Base-by-base conservation (phyloP, 1,284 basidiomycete species). In the Thelephora terrestris region DNA sequence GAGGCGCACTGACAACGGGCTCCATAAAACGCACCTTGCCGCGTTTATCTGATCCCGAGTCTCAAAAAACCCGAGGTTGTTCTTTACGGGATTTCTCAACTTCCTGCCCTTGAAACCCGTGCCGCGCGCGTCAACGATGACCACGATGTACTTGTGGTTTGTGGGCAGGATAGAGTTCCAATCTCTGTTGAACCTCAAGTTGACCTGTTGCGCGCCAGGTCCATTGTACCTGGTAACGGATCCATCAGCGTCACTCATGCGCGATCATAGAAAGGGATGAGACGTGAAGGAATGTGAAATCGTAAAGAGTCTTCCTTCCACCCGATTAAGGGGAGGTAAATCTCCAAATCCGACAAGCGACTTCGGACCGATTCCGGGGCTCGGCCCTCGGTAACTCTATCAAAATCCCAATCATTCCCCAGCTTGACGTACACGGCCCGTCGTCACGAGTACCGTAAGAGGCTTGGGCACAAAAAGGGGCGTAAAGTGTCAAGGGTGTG, bases 161-260 rank as follows among this genome's bases (percentile, higher is more conserved):
- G 85, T 85, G 2, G 85, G 87, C 20, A 97, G 75, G 66, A 86
- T 95, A 52, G 90, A 75, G 57, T 92, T 81, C 91, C 91, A 98
- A 65, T 88, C 85, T 14, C 82, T 75, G 18, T 64, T 61, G 66
- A 80, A 96, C 32, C 64, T 65, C 21, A 80, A 69, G 58, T 81
- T 71, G 18, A 93, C 87, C 55, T 74, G 67, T 61, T 96, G 95
- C 42, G 85, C 89, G 53, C 72, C 74, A 1, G 95, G 95, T 0
- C 95, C 95, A 43, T 94, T 94, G 58, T 97, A 97, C 18, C 85
- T 89, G 53, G 27, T 18, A 40, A 16, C 23, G n/a, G 23, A 21
- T 32, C 29, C 29, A 32, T 32, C 12, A 32, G 29, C 29, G 14
- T 3, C 29, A 10, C 29, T 32, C 29, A 3, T 12, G 14, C 29